phyloP scores from a whole-genome alignment of 2,329 filamentous ascomycete species.

The Alternaria brassicicola region DNA sequence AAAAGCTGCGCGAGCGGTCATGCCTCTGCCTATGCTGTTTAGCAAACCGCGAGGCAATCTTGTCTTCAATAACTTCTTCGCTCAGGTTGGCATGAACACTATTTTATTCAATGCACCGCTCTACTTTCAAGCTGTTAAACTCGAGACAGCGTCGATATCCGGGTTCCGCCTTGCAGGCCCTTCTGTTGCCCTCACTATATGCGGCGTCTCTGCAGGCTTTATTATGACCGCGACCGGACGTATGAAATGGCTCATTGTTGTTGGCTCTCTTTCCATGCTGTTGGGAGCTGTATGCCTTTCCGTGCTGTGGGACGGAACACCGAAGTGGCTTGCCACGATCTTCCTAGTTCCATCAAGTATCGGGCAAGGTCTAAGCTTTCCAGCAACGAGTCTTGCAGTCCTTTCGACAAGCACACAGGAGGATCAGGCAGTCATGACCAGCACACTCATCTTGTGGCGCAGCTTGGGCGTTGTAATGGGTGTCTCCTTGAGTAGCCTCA shows the following conservation, averaged over 20 bases:
- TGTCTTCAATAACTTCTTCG: slow-evolving; percentile 60
- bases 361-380: slow-evolving; percentile 52
- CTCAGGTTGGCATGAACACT: slow-evolving; percentile 56
- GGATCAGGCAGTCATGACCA: slow-evolving; percentile 61
- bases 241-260: slow-evolving; percentile 51
- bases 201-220: slow-evolving; percentile 51
- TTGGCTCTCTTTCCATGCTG: slow-evolving; percentile 48
- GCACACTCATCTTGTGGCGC: slow-evolving; percentile 73
- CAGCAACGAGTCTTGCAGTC: slow-evolving; percentile 50
- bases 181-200: slow-evolving; percentile 56
- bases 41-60: slow-evolving; percentile 56
- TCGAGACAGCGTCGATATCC: slow-evolving; percentile 69
- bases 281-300: slow-evolving; percentile 45
- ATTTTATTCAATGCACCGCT: slow-evolving; percentile 74
- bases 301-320: slow-evolving; percentile 48
- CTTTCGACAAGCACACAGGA: slow-evolving; percentile 52
- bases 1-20: slow-evolving; percentile 51
- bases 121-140: slow-evolving; percentile 62
- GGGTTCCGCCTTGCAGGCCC: slow-evolving; percentile 74
- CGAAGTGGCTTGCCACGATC: slow-evolving; percentile 49
- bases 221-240: slow-evolving; percentile 53
- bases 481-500: slow-evolving; percentile 72
- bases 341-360: slow-evolving; percentile 50
- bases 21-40: slow-evolving; percentile 57
- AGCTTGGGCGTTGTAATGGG: slow-evolving; percentile 75